Evolutionary conservation across 306 rosid genomes (phyloP), one percentile per base, ranked within the genome.

Genomic region (Luffa acutangula): DNA sequence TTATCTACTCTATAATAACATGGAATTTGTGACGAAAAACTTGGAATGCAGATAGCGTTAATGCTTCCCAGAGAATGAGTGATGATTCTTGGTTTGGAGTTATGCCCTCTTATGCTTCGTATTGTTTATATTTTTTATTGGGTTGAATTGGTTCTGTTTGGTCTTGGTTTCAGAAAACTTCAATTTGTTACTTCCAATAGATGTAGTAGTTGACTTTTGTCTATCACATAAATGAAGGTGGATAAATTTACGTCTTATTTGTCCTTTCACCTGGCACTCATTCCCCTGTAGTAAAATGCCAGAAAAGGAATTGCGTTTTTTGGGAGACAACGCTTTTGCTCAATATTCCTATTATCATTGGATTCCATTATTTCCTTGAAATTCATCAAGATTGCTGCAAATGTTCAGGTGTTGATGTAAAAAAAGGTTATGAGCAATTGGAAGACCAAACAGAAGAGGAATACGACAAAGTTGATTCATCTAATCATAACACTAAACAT

Each of bases 361-460:
- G 25, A 73, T 14, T 51, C 59, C 8, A 20, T 41, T 60, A 45
- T 51, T 48, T 17, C 12, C 33, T n/a, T 81, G 58, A 56, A 15
- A 34, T 54, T 21, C 49, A 80, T 62, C 54, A 54, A 84, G 58
- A 62, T 79, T 78, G 84, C 73, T 63, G 52, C 39, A 57, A 66
- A 72, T 79, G 48, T 85, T 66, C 77, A 85, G 92, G 78, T 67
- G 49, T 14, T 0, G 80, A 72, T 78, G 89, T 85, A 84, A 84
- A 51, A 39, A 83, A 72, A 78, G 41, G 75, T 25, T 18, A 31
- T 56, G 76, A 83, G 75, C 85, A 82, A 53, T 81, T 76, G 43
- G 75, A 74, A 62, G 87, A 79, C 58, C 84, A 80, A 57, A 72
- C 54, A 41, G 82, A 48, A 70, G 80, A 88, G 82, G 79, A 82